Evolutionary conservation across 257 asterid genomes (phyloP), one percentile per base, ranked within the genome.

Genomic region (Prunella vulgaris): DNA sequence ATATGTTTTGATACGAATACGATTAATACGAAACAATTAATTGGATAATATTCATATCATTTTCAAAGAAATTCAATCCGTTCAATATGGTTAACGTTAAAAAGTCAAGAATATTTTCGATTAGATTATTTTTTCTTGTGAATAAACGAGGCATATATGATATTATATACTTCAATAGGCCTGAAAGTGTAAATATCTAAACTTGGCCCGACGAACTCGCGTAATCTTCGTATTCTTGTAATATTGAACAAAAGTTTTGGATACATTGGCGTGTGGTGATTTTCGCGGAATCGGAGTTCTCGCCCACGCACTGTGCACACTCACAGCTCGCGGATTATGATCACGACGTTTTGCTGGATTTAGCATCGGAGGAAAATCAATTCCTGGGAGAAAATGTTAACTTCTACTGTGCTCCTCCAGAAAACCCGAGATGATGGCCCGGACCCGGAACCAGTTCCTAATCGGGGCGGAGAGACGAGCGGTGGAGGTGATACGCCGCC

Each of bases 401-500:
- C 73, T 5, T 48, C 64, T 46, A 35, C 75, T 49, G 17, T 17
- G 21, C 58, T 66, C 40, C 58, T 56, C 63, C 54, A 64, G 17
- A 38, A 13, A 48, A 44, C 51, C 70, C 75, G 63, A 10, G 42
- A 25, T 15, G 28, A 44, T 48, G 14, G 46, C 44, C 75, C 66
- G 27, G 33, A 42, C 7, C 69, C 65, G 58, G 76, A 40, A 22
- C 32, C 65, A 6, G 12, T 21, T 18, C 20, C 58, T 32, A 40
- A 6, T 27, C 72, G 49, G 44, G 28, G 4, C 72, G 78, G 67
- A 14, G 78, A 63, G 60, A 61, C 70, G 2, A 65, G 60, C 46
- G 64, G 68, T 24, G 65, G 65, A 15, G 60, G 80, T 64, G 64
- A 51, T 40, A 25, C 30, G 12, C 49, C 76, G 68, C 60, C 14